Conservation (phyloP, 2,329 filamentous ascomycete genomes). For the Penicillium verrucosum region DNA sequence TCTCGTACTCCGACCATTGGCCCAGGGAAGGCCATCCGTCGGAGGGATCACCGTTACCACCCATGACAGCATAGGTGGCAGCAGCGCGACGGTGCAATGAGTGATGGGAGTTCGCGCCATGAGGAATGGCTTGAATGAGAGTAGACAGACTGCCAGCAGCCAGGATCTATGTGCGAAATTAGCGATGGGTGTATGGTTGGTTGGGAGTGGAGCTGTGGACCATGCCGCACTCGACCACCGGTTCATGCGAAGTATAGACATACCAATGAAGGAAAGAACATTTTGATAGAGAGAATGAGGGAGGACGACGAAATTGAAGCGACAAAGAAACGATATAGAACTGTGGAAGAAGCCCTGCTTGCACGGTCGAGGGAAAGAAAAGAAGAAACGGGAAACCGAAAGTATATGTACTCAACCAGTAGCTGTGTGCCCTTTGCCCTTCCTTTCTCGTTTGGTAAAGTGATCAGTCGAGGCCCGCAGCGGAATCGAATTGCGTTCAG, state of each 20-base stretch:
- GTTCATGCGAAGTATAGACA: slow-evolving; percentile 1
- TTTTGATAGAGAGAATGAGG: slow-evolving; percentile 2
- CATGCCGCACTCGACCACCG: background rate
- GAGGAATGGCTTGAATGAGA: slow-evolving; percentile 19
- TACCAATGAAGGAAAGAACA: slow-evolving; percentile 14
- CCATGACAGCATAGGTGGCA: slow-evolving; percentile 17
- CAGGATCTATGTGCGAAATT: slow-evolving; percentile 17
- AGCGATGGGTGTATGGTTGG: slow-evolving; percentile 1
- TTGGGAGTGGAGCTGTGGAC: background rate
- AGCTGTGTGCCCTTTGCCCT: slow-evolving; percentile 4
- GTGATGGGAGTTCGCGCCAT: slow-evolving; percentile 9
- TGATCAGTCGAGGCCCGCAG: slow-evolving; percentile 11
- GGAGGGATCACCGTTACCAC: slow-evolving; percentile 18
- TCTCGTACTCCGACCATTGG: slow-evolving; percentile 25
- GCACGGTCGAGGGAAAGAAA: slow-evolving; percentile 6
- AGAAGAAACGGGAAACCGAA: background rate
- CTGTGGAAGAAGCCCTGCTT: slow-evolving; percentile 12
- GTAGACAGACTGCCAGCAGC: slow-evolving; percentile 33
- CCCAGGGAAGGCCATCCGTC: slow-evolving; percentile 26
- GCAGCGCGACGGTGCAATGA: slow-evolving; percentile 20
- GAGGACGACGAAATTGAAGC: background rate
- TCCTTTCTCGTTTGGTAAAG: slow-evolving; percentile 1
- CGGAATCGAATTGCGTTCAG: slow-evolving; percentile 3
- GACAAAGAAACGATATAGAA: slow-evolving; percentile 1
- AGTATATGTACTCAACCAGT: slow-evolving; percentile 6